Evolutionary conservation across 257 asterid species (phyloP).

Genomic region (Fraxinus cuspidata): DNA sequence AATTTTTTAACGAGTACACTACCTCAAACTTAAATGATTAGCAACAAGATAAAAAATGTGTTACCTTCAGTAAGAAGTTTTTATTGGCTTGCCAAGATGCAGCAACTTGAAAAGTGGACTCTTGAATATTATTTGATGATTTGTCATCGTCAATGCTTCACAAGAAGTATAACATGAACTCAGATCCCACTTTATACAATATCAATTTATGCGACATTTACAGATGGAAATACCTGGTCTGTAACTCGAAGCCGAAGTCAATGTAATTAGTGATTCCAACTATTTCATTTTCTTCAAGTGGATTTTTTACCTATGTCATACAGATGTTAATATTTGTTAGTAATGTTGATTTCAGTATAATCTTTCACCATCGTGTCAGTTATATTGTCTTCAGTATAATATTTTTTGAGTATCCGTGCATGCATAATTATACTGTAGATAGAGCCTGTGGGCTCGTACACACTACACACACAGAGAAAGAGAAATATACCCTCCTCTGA

Average conservation of each 20-base stretch:
- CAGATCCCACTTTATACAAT: constrained; percentile 12
- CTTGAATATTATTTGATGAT: constrained; percentile 51
- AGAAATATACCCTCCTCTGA: constrained; percentile 76
- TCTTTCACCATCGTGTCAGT: constrained; percentile 10
- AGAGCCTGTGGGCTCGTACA: neutral
- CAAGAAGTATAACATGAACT: constrained; percentile 26
- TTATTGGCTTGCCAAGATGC: constrained; percentile 99
- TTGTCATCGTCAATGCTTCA: constrained; percentile 63
- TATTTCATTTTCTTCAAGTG: constrained; percentile 74
- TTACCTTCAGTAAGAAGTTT: constrained; percentile 78
- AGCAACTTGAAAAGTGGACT: constrained; percentile 83
- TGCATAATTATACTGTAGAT: neutral
- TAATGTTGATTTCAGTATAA: neutral
- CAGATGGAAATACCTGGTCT: constrained; percentile 57
- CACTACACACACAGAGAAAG: constrained; percentile 9
- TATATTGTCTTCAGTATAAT: neutral
- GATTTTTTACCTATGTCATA: constrained; percentile 69
- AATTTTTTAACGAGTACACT: constrained; percentile 12
- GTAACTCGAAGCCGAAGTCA: constrained; percentile 91
- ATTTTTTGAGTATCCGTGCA: neutral
- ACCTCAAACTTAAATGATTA: neutral
- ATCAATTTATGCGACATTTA: constrained; percentile 11
- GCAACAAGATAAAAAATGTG: constrained; percentile 4
- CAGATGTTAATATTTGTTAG: constrained; percentile 24
- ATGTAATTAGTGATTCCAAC: constrained; percentile 95